phyloP scores from a whole-genome alignment of 208 protist genomes.

The Leishmania arabica region DNA sequence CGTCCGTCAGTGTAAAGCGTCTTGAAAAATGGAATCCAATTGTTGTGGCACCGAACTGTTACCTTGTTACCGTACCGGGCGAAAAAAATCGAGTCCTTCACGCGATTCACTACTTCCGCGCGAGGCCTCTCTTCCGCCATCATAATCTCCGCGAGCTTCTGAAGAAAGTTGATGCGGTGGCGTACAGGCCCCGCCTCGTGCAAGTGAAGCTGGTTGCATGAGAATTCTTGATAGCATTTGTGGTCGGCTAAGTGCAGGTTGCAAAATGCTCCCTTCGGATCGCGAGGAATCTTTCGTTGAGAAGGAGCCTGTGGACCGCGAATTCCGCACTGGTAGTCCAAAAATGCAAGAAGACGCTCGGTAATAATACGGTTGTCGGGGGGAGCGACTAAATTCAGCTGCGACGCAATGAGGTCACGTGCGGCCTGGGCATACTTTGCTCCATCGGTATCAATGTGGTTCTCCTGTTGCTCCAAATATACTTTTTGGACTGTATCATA shows the following conservation, averaged over 20 bases:
- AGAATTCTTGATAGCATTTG: conserved; percentile 89
- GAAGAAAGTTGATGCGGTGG: conserved; percentile 80
- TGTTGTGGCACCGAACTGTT: conserved; percentile 77
- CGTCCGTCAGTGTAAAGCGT: conserved; percentile 85
- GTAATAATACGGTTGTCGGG: conserved; percentile 42
- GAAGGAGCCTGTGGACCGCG: conserved; percentile 75
- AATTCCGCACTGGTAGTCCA: conserved; percentile 85
- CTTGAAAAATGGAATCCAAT: conserved; percentile 90
- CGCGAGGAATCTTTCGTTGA: conserved; percentile 78
- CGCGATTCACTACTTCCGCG: conserved; percentile 58
- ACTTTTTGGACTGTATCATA: conserved; percentile 84
- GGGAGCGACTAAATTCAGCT: conserved; percentile 32
- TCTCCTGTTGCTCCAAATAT: conserved; percentile 67
- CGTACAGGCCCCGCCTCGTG: conserved; percentile 80
- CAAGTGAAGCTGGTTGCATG: conserved; percentile 87
- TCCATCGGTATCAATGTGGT: conserved; percentile 31
- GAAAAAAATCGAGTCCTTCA: conserved; percentile 90
- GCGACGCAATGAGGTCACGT: conserved; percentile 45
- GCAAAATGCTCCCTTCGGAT: conserved; percentile 89
- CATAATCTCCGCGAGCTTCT: conserved; percentile 67
- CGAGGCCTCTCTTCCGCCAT: conserved; percentile 58
- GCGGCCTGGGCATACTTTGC: conserved; percentile 62
- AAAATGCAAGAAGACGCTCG: conserved; percentile 58
- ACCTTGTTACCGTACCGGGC: conserved; percentile 89
- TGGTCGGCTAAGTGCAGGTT: conserved; percentile 89